Evolutionary conservation across 306 rosid genomes (phyloP).

Genomic region (Trifolium pratense): DNA sequence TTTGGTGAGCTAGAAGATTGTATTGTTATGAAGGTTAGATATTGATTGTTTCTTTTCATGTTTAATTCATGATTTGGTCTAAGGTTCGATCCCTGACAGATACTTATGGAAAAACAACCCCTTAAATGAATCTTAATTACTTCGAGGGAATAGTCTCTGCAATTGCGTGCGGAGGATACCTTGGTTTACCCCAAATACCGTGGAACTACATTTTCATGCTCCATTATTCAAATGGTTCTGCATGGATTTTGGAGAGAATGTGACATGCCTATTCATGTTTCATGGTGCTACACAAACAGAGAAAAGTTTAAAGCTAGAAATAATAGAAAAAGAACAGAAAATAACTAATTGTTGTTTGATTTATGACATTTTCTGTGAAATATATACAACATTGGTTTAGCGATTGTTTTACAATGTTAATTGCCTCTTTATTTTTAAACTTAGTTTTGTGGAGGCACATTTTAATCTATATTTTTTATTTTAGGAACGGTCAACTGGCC

Average conservation of each 20-base stretch:
- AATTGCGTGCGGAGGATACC: no score
- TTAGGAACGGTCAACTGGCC: slow-evolving; percentile 89
- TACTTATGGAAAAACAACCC: no score
- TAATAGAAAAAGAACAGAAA: background rate
- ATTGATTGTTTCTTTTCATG: no score
- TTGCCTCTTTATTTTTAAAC: background rate
- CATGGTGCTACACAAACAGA: background rate
- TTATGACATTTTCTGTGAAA: slow-evolving; percentile 6
- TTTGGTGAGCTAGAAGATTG: slow-evolving; percentile 89
- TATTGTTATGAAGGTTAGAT: slow-evolving; percentile 82
- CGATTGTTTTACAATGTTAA: slow-evolving; percentile 12
- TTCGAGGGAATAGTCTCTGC: no score
- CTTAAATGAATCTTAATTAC: no score
- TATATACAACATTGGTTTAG: background rate
- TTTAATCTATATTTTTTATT: slow-evolving; percentile 27
- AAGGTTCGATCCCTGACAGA: no score
- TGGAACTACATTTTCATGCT: background rate
- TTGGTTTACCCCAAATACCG: no score
- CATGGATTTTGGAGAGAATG: background rate
- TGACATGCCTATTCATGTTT: background rate
- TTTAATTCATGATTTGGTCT: background rate
- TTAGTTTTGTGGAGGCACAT: slow-evolving; percentile 30
- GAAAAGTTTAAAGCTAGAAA: background rate
- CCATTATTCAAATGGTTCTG: background rate
- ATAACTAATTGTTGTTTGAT: background rate